These are phyloP conservation scores for Sphaceloma murrayae DNA, from an alignment of 2,329 filamentous ascomycete genomes.

Conservation along the genomic window DNA sequence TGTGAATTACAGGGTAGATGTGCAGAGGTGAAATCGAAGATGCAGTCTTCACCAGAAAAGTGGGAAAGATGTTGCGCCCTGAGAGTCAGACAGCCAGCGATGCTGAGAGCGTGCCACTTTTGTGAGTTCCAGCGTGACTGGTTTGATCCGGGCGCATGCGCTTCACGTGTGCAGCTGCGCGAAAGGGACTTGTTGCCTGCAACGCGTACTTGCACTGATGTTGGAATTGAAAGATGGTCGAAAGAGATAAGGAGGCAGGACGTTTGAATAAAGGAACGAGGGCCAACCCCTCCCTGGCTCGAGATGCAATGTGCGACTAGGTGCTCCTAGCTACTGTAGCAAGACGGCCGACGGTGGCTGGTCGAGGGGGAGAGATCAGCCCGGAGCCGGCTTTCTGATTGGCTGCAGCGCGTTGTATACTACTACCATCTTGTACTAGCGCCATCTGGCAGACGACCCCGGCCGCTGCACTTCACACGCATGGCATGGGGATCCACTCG, in stretches of 20 bases:
- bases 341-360: too few species aligned
- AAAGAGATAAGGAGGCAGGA: slow-evolving; percentile 1
- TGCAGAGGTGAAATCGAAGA: slow-evolving; percentile 5
- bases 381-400: neutral
- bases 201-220: slow-evolving; percentile 6
- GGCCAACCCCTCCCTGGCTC: slow-evolving; percentile 12
- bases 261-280: slow-evolving; percentile 11
- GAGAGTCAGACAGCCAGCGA: slow-evolving; percentile 4
- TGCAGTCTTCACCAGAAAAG: slow-evolving; percentile 2
- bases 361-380: neutral
- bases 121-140: slow-evolving; percentile 11
- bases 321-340: neutral
- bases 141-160: slow-evolving; percentile 4
- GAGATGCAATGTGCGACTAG: neutral
- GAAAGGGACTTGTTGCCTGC: slow-evolving; percentile 10
- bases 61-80: neutral
- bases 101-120: slow-evolving; percentile 1
- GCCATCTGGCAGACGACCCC: too few species aligned
- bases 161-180: slow-evolving; percentile 11
- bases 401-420: slow-evolving; percentile 1
- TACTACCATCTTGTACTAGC: too few species aligned
- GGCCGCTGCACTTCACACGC: slow-evolving; percentile 6
- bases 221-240: neutral
- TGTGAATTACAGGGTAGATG: neutral
- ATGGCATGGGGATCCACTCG: slow-evolving; percentile 7